These are phyloP conservation scores for Kuraishia ogatae DNA, from an alignment of 805 yeast genomes.

Conservation along the genomic window DNA sequence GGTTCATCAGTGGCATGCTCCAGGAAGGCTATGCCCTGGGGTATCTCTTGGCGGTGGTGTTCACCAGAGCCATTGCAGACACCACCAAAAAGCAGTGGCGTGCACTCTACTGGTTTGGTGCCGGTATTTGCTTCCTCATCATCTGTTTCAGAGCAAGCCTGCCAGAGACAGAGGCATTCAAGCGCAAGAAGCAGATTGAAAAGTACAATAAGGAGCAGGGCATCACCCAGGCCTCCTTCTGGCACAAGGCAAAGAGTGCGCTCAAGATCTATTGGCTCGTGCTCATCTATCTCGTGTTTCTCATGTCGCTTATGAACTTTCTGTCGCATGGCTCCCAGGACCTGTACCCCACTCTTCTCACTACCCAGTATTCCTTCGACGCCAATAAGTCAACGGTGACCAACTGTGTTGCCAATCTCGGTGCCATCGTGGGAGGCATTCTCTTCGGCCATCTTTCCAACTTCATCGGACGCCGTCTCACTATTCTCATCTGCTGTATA, in stretches of 20 bases:
- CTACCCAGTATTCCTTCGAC: conserved; percentile 34
- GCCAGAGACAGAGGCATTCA: conserved; percentile 48
- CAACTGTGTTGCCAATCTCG: conserved; percentile 48
- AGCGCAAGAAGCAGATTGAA: conserved; percentile 29
- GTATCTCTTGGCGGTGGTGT: conserved; percentile 54
- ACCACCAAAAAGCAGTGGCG: conserved; percentile 50
- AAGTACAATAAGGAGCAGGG: conserved; percentile 20
- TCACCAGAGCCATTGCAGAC: conserved; percentile 54
- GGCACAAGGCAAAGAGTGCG: conserved; percentile 24
- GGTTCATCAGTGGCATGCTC: conserved; percentile 56
- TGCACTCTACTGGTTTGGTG: conserved; percentile 59
- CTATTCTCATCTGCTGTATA: conserved; percentile 42
- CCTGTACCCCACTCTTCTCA: conserved; percentile 46
- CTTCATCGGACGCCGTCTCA: conserved; percentile 45
- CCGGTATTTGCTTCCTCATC: conserved; percentile 42
- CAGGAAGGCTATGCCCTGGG: conserved; percentile 81
- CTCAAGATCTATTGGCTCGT: conserved; percentile 48
- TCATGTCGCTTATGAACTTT: conserved; percentile 59
- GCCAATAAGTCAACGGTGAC: conserved; percentile 41
- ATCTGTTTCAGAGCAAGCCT: conserved; percentile 30
- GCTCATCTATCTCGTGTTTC: conserved; percentile 43
- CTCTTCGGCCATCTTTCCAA: conserved; percentile 46
- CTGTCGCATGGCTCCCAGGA: conserved; percentile 60
- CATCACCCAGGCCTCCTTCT: conserved; percentile 23
- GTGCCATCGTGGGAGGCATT: conserved; percentile 51